Conservation (phyloP, 225 moss, liverwort and hornwort genomes). For the Straminergon stramineum region DNA sequence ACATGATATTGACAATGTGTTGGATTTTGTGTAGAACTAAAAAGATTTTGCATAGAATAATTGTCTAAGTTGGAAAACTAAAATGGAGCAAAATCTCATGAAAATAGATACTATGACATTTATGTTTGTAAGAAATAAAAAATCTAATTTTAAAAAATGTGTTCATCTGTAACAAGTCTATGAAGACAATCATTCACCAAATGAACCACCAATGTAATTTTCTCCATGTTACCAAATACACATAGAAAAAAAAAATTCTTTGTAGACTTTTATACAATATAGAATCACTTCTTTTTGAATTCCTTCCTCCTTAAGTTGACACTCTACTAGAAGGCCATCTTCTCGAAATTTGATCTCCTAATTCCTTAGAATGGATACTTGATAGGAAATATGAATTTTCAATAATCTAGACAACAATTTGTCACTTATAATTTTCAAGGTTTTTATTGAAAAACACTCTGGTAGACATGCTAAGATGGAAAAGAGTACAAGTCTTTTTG, state of each 20-base stretch:
- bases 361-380: not conserved
- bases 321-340: fast-evolving
- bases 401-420: not conserved
- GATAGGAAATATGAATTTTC: too few species aligned
- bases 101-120: fast-evolving
- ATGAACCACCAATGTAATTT: not conserved
- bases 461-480: not conserved
- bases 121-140: not conserved
- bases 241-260: not conserved
- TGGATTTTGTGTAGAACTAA: too few species aligned
- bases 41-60: not conserved
- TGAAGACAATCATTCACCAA: not conserved
- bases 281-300: not conserved
- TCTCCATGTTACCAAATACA: not conserved
- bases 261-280: not conserved
- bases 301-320: not conserved
- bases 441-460: not conserved
- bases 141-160: fast-evolving
- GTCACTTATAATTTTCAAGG: not conserved
- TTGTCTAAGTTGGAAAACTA: not conserved
- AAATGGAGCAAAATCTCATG: not conserved
- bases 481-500: not conserved
- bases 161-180: not conserved
- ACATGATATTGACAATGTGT: too few species aligned
- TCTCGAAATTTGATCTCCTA: not conserved